phyloP scores from a whole-genome alignment of 495 filamentous ascomycete species.

The Penicillium robsamsonii region DNA sequence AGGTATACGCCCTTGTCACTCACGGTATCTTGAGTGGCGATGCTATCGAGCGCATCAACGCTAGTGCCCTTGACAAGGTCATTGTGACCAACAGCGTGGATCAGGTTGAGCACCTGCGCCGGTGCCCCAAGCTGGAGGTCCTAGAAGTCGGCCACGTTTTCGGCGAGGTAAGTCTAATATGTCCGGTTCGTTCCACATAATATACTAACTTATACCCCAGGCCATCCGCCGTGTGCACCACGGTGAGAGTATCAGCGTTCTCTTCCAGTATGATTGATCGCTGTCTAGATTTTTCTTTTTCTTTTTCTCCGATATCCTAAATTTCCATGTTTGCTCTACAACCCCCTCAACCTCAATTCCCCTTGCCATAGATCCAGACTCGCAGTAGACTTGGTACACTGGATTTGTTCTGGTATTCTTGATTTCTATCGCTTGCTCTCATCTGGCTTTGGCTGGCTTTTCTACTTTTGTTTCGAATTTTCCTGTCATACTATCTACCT shows the following conservation, averaged over 20 bases:
- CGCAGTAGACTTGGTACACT: constrained; percentile 22
- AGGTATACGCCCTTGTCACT: constrained; percentile 87
- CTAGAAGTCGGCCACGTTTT: constrained; percentile 90
- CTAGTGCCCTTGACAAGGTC: constrained; percentile 82
- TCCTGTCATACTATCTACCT: constrained; percentile 11
- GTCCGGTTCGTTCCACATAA: constrained; percentile 5
- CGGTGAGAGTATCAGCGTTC: constrained; percentile 94
- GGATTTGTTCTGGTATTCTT: constrained; percentile 14
- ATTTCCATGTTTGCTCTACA: constrained; percentile 7
- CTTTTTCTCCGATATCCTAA: constrained; percentile 14
- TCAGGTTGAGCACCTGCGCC: constrained; percentile 72
- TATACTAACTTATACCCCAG: constrained; percentile 39
- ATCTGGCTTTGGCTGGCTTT: constrained; percentile 13
- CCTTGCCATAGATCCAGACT: constrained; percentile 20
- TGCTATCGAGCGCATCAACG: constrained; percentile 90
- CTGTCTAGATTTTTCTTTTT: constrained; percentile 20
- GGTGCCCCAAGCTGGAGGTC: constrained; percentile 85
- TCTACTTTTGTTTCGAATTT: constrained; percentile 7
- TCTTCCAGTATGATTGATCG: constrained; percentile 81
- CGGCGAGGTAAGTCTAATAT: constrained; percentile 64
- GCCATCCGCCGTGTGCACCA: constrained; percentile 96
- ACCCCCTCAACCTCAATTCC: background rate
- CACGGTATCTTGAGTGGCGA: constrained; percentile 94
- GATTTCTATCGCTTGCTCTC: constrained; percentile 11
- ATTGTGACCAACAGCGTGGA: constrained; percentile 93